Evolutionary conservation across 2,329 filamentous ascomycete genomes (phyloP).

Genomic region (Cercospora zeina): DNA sequence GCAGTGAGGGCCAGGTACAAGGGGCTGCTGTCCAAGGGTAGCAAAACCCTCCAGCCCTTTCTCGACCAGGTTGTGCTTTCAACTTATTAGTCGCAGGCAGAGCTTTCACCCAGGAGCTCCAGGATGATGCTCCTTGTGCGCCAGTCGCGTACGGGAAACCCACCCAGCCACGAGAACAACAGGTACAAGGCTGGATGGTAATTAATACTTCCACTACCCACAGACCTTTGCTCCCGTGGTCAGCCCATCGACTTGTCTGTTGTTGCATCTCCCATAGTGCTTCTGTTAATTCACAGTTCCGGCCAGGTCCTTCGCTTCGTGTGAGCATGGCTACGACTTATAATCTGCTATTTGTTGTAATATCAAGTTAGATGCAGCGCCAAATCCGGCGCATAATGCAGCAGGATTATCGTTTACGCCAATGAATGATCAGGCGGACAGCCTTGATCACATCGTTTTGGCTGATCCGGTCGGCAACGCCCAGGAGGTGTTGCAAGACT

Average conservation of each 20-base stretch:
- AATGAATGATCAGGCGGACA: not conserved
- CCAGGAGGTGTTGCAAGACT: slow-evolving; percentile 10
- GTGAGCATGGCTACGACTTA: not conserved
- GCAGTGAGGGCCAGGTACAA: slow-evolving; percentile 1
- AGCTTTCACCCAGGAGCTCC: not conserved
- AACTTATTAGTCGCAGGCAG: not conserved
- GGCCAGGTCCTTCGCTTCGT: not conserved
- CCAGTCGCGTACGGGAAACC: too few relatives aligned
- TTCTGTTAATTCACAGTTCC: not conserved
- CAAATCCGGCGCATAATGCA: slow-evolving; percentile 1
- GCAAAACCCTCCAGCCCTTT: not conserved
- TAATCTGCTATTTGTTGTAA: not conserved
- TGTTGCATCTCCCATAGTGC: not conserved
- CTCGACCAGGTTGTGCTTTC: not conserved
- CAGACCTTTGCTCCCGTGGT: not conserved
- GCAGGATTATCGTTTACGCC: slow-evolving; percentile 5
- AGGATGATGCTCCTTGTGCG: not conserved
- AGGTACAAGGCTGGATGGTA: not conserved
- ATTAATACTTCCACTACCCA: not conserved
- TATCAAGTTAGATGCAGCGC: slow-evolving; percentile 5
- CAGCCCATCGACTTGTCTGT: not conserved
- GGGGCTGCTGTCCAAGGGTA: not conserved
- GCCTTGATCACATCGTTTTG: not conserved
- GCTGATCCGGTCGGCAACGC: slow-evolving; percentile 1
- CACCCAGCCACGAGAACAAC: not conserved